Base-by-base conservation (phyloP, 2,329 filamentous ascomycete species). In the Pseudocercospora macadamiae region DNA sequence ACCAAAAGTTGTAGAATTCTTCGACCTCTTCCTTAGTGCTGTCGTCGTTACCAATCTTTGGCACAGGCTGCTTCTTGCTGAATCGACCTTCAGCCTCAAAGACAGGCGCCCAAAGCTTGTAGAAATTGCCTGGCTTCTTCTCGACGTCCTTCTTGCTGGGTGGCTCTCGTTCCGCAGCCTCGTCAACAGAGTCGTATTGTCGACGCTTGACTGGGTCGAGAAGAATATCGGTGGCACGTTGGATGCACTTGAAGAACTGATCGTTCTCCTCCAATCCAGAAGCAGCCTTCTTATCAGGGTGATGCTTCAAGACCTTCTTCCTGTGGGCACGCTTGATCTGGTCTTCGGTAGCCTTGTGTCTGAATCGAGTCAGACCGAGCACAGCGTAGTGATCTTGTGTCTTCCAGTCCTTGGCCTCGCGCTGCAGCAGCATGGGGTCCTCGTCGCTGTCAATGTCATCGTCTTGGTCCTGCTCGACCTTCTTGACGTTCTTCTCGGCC, bases 241-340 rank as follows among this genome's bases (percentile, higher is more conserved):
- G 96, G 77, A 99, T 99, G 79, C 96, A 99, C 85, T 99, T 99
- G 89, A 99, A 99, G 84, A 99, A 99, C 76, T 90, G 91, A 77
- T 99, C 95, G 78, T 97, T 93, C 71, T 97, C 93, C 68, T 86
- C 85, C 70, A 86, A 85, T 62, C 95, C 95, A 48, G 88, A 85
- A 25, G 95, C 95, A 14, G 96, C 95, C 82, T 96, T 96, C 88
- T 99, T 99, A 78, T 99, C 95, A 63, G 95, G 95, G 79, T 99
- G 95, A 78, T 99, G 95, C 81, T 92, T 93, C 67, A 99, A 89
- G 66, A 99, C 95, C 89, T 99, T 99, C 87, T 96, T 97, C 82
- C 95, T 91, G 82, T 99, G 93, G 68, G 96, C 95, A 70, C 91
- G 90, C 85, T 97, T 97, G 83, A 99, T 97, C 82, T 97, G 93